A percentile compares a stretch with the other conserved stretches of the same genome.
phyloP scores from a whole-genome alignment of 306 rosid genomes.

The Acacia crassicarpa region DNA sequence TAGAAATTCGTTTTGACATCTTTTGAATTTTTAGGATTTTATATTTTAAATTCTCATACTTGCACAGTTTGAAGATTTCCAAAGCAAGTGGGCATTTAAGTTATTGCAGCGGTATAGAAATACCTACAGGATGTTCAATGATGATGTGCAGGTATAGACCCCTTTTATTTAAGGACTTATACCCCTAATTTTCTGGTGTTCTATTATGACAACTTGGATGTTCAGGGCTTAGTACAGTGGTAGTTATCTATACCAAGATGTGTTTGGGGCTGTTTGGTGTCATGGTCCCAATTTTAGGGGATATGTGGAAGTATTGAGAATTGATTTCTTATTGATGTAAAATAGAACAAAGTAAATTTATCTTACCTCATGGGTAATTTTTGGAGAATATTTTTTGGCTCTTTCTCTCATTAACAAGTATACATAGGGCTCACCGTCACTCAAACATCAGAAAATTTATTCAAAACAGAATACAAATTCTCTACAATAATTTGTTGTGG shows the following conservation, averaged over 20 bases:
- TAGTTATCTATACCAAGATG: neutral
- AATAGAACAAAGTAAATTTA: neutral
- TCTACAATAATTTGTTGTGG: neutral
- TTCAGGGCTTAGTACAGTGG: neutral
- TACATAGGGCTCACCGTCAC: neutral
- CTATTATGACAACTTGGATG: neutral
- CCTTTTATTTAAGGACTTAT: neutral
- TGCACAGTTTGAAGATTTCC: constrained; percentile 95
- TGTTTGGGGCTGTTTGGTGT: neutral
- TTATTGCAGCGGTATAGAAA: constrained; percentile 90
- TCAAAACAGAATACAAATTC: neutral
- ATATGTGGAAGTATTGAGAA: neutral
- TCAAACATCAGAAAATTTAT: neutral
- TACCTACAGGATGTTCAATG: constrained; percentile 95
- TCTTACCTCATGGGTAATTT: neutral
- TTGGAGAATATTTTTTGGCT: neutral
- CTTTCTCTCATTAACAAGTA: neutral
- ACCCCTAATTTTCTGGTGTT: constrained; percentile 3
- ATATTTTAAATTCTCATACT: constrained; percentile 20
- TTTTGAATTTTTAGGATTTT: neutral
- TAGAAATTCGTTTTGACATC: neutral
- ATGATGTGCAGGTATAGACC: constrained; percentile 88
- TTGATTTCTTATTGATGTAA: neutral
- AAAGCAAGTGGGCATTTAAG: constrained; percentile 99
- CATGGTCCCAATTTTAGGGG: neutral